These are phyloP conservation scores for Fusarium temperatum DNA, from an alignment of 2,329 filamentous ascomycete genomes.

Conservation along the genomic window DNA sequence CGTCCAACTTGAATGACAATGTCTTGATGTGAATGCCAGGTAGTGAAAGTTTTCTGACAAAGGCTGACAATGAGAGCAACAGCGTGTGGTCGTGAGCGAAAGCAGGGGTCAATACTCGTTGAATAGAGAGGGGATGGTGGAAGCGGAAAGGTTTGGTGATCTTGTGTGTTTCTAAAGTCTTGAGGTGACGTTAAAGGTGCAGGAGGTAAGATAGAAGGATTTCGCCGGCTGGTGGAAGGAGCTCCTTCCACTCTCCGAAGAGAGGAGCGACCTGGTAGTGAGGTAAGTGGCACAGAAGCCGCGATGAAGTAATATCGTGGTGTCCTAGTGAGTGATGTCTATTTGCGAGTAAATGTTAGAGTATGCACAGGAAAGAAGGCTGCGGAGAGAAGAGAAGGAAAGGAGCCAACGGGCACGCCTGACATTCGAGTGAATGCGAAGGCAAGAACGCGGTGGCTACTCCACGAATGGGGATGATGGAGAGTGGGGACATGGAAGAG, in stretches of 20 bases:
- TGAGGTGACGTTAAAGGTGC: not conserved
- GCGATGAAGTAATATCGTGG: not conserved
- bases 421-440: not conserved
- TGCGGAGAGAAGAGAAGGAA: not conserved
- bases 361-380: not conserved
- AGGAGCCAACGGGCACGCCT: not conserved
- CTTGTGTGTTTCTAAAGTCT: not conserved
- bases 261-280: not conserved
- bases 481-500: not conserved
- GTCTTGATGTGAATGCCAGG: conserved; percentile 15
- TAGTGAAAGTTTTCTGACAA: conserved; percentile 9
- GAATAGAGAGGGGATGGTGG: conserved; percentile 12
- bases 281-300: not conserved
- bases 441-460: not conserved
- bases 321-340: not conserved
- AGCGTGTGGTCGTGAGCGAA: conserved; percentile 7
- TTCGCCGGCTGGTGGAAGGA: conserved; percentile 17
- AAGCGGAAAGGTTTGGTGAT: conserved; percentile 1
- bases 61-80: conserved; percentile 12
- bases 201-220: not conserved
- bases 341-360: not conserved
- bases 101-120: not conserved
- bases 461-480: not conserved
- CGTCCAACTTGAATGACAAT: conserved; percentile 33
- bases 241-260: not conserved